Base-by-base conservation (phyloP, 2,329 filamentous ascomycete genomes). In the Hypocrella siamensis region DNA sequence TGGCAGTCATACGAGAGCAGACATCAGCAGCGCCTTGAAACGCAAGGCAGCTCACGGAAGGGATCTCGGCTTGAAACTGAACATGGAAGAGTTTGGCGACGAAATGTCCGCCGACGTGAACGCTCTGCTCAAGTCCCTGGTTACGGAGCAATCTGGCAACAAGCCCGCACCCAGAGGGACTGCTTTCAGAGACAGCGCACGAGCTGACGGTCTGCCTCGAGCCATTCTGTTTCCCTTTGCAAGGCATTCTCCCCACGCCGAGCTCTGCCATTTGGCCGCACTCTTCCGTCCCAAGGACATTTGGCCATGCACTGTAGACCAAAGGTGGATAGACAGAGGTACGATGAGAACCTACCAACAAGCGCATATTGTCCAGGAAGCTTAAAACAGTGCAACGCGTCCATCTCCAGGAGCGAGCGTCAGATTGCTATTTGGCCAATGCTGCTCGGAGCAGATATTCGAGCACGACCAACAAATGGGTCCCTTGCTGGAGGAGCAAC, bases 221-320 rank as follows among this genome's bases (percentile, higher is more conserved):
- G 45, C 46, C 0, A 69, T 76, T 3, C 56, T 49, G 0, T 94
- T 93, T 41, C 82, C 86, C 0, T 94, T 86, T 46, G 88, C 88
- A 1, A 70, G 88, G 1, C 88, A 96, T 51, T 92, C 88, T 0
- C 93, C 83, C 0, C 88, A 90, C 37, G 58, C 63, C 0, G 88
- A 94, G 48, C 65, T 93, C 3, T 79, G 82, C 39, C 56, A 73
- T 32, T 57, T 94, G 1, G 62, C 93, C 1, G 49, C 60, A 3
- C 60, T 63, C 0, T 80, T 94, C 42, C 67, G 58, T 18, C 85
- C 85, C 0, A 70, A 57, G 28, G 84, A 94, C 43, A 61, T 94
- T 3, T 80, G 79, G 60, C 84, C 86, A 0, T 93, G 85, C 46
- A 93, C 84, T 0, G 71, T 79, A 2, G 66, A 83, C 37, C 53